Evolutionary conservation across 805 yeast genomes (phyloP), one percentile per base, ranked within the genome.

Genomic region (Trichomonascus vanleenenianus): DNA sequence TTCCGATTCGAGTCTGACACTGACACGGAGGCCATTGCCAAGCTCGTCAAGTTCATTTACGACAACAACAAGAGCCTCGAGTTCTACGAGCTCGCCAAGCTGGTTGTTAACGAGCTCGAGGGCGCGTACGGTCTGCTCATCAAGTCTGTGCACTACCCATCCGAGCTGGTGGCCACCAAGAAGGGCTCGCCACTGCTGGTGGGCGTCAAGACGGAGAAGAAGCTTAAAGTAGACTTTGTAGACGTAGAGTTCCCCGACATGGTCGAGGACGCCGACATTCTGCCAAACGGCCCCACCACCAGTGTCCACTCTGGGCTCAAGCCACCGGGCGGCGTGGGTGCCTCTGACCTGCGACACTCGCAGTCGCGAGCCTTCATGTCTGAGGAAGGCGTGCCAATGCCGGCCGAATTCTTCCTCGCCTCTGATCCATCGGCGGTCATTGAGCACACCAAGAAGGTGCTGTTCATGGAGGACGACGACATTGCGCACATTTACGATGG

Each of bases 401-500:
- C 97, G 42, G 85, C 91, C 43, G 98, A 93, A 71, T 91, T 91
- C 66, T 93, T 88, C 71, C 75, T 93, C 52, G 88, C 97, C 11
- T 88, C 97, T 20, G 99, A 93, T 70, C 96, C 98, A 32, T 85
- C 97, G 12, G 89, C 98, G 18, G 96, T 93, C 41, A 76, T 93
- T 47, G 91, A 89, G 68, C 96, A 93, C 71, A 93, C 99, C 59
- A 93, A 89, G 71, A 93, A 93, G 70, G 98, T 93, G 27, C 74
- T 93, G 58, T 91, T 85, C 69, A 75, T 93, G 61, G 97, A 93
- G 71, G 99, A 93, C 67, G 97, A 93, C 63, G 99, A 93, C 69
- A 88, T 93, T 66, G 99, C 97, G 34, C 99, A 93, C 66, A 88
- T 93, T 55, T 88, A 84, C 66, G 95, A 88, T 62, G 99, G 99